Conservation (phyloP, 1,284 basidiomycete species). For the Trametes pubescens region DNA sequence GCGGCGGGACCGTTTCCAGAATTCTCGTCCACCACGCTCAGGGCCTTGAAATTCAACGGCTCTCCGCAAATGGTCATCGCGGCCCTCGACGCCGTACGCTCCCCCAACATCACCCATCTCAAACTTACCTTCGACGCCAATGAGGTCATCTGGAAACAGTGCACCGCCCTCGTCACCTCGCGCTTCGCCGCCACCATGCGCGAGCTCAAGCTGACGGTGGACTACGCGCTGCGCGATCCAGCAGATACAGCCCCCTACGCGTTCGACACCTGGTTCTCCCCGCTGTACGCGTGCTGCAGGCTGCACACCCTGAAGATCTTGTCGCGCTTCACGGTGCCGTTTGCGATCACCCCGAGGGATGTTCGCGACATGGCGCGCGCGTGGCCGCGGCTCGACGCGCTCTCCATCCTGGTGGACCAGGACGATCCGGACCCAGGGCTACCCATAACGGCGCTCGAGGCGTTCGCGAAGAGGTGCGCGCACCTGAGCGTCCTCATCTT, state of each 20-base stretch:
- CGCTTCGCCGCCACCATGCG: constrained; percentile 1
- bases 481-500: too few relatives aligned
- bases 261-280: constrained; percentile 13
- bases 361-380: constrained; percentile 3
- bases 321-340: constrained; percentile 2
- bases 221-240: too few relatives aligned
- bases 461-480: too few relatives aligned
- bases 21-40: neutral
- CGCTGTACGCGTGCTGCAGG: constrained; percentile 5
- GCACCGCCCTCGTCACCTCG: neutral
- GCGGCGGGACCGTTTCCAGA: neutral
- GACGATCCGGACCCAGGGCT: too few relatives aligned
- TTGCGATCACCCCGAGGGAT: neutral
- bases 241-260: too few relatives aligned
- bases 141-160: neutral
- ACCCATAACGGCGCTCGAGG: too few relatives aligned
- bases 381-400: constrained; percentile 1
- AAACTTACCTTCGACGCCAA: neutral
- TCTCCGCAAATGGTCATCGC: neutral
- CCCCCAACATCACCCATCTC: neutral
- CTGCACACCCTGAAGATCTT: neutral
- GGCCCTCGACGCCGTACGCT: neutral
- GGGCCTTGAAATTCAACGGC: neutral
- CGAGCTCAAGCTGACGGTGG: neutral
- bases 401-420: neutral